A percentile compares a stretch with the other conserved stretches of the same genome.
Conservation (phyloP, 2,329 filamentous ascomycete genomes). For the Phoma sp. region DNA sequence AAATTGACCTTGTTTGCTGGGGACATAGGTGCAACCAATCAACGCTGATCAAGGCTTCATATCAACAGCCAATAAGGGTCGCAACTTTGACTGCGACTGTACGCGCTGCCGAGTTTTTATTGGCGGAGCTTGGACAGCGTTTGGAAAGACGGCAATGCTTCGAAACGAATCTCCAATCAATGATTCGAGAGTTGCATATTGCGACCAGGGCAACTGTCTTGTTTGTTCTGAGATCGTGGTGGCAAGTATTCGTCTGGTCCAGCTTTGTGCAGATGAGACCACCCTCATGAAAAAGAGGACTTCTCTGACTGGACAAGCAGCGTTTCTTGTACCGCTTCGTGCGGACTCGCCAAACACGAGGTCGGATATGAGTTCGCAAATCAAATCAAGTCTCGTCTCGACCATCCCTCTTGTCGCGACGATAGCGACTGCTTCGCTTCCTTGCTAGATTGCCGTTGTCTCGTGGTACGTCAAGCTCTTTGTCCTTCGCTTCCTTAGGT, state of each 20-base stretch:
- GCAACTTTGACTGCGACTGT: background rate
- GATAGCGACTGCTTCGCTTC: conserved; percentile 38
- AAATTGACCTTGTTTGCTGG: conserved; percentile 3
- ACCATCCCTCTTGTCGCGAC: conserved; percentile 33
- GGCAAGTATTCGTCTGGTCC: background rate
- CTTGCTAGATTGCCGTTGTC: conserved; percentile 22
- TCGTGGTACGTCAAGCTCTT: conserved; percentile 15
- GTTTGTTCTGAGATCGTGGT: background rate
- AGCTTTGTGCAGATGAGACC: background rate
- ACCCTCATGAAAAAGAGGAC: background rate
- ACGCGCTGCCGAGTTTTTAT: conserved; percentile 4
- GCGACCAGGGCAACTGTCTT: background rate
- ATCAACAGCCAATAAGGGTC: background rate
- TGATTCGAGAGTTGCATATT: conserved; percentile 1
- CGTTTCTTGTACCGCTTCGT: background rate
- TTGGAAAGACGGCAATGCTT: conserved; percentile 3
- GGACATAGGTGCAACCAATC: background rate
- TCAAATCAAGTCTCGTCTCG: conserved; percentile 18
- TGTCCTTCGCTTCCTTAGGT: conserved; percentile 20
- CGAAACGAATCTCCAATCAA: background rate
- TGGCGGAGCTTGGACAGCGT: conserved; percentile 3
- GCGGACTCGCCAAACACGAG: background rate
- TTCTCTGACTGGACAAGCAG: background rate
- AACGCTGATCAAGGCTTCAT: background rate
- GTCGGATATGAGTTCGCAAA: background rate